Conservation (phyloP, 495 filamentous ascomycete genomes). For the Daldinia grandis region DNA sequence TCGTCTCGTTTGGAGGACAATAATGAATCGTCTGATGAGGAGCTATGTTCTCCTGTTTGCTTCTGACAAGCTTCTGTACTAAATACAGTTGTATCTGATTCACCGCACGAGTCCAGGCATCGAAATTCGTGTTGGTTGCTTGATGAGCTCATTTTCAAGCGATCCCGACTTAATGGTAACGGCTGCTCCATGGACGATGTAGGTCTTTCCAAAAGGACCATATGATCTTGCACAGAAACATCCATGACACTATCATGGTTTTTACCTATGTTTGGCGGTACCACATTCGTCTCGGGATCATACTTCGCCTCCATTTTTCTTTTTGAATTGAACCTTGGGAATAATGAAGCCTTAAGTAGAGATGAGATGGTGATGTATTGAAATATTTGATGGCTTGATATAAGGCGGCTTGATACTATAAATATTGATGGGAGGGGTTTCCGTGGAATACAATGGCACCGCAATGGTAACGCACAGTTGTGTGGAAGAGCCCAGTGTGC, state of each 20-base stretch:
- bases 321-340: neutral
- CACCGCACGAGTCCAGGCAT: neutral
- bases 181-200: no score
- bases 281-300: neutral
- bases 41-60: neutral
- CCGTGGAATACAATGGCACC: neutral
- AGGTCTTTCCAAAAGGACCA: no score
- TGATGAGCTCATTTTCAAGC: neutral
- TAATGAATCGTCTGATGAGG: neutral
- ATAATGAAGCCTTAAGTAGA: neutral
- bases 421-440: neutral
- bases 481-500: neutral
- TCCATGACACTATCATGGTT: neutral
- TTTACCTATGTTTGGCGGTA: neutral
- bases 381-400: neutral
- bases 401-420: neutral
- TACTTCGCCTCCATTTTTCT: neutral
- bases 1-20: neutral
- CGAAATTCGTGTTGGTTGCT: neutral
- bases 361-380: neutral
- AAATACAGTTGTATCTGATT: neutral
- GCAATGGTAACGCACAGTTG: slow-evolving; percentile 6
- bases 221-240: no score
- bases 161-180: neutral
- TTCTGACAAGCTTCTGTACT: neutral